Conservation (phyloP, 768 basidiomycete species). For the Suillus americanus region DNA sequence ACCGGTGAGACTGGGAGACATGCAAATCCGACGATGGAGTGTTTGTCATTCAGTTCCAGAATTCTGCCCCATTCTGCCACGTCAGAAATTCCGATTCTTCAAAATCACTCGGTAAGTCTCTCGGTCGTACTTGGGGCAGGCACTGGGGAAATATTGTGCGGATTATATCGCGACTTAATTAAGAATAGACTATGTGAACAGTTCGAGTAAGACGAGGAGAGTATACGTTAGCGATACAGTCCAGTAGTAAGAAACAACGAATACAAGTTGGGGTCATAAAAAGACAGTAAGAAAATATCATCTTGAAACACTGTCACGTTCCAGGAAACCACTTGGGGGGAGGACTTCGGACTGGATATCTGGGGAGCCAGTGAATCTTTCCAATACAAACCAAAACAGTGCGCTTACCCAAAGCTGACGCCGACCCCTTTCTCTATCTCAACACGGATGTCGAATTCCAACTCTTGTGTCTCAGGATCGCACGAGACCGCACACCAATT, state of each 20-base stretch:
- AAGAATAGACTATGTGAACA: background rate
- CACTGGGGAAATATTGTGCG: background rate
- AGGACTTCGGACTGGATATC: conserved; percentile 45
- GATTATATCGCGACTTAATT: background rate
- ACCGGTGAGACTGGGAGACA: too few relatives aligned
- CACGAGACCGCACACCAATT: conserved; percentile 83
- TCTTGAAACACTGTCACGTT: conserved; percentile 6
- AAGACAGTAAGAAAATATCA: background rate
- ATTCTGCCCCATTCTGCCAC: background rate
- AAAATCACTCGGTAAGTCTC: background rate
- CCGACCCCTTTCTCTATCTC: conserved; percentile 85
- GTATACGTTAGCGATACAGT: background rate
- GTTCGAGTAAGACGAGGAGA: background rate
- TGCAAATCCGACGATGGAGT: background rate
- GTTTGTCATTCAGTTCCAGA: background rate
- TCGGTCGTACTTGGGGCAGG: background rate
- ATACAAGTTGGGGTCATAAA: background rate
- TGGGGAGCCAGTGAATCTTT: conserved; percentile 18
- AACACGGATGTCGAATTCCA: conserved; percentile 82
- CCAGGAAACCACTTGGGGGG: conserved; percentile 39
- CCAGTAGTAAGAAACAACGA: background rate
- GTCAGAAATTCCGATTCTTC: background rate
- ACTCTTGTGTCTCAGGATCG: conserved; percentile 55
- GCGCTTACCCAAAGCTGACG: conserved; percentile 71
- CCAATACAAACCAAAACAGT: background rate